Evolutionary conservation across 2,329 filamentous ascomycete species (phyloP), one percentile per base, ranked within the genome.

Genomic region (Claviceps pusilla): DNA sequence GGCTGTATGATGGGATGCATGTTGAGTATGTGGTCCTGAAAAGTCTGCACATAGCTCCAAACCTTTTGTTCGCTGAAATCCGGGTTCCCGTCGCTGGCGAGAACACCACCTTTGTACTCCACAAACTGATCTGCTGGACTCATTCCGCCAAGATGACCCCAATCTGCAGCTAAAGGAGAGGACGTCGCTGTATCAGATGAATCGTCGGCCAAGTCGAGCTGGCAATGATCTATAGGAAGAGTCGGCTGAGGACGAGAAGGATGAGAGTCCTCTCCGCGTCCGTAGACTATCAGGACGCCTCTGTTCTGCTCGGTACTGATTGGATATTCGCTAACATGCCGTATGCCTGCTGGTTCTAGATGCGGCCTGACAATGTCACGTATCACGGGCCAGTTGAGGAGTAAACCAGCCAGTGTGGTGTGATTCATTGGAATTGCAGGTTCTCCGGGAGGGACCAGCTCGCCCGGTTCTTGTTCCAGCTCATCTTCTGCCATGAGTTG

Each of bases 381-480:
- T 54, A 93, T 88, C 0, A 82, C 77, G 0, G 78, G 78, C 82
- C 86, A 89, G 49, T 78, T 75, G 33, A 97, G 72, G 19, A 97
- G 73, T 58, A 89, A 80, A 51, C 93, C 87, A 1, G 89, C 89
- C n/a, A 89, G 81, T 0, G 90, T 96, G 0, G 88, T 94, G 64
- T 97, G 91, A 60, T 95, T 87, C 33, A 83, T 79, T 0, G 89
- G 87, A 54, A 95, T 87, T 1, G 85, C 80, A 14, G 86, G 78
- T 59, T 82, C 77, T 49, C 80, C 82, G 1, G 77, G 76, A 12
- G 69, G 71, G 7, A 79, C 76, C 11, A 74, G 69, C 7, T 75
- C 74, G 7, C 76, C 75, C 24, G 77, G 75, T 48, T 77, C 73
- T 1, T 70, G 69, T 54, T 80, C 76, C 51, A 73, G 66, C 52